Evolutionary conservation across 345 rosid genomes (phyloP).

Genomic region (Diplotaxis tenuifolia): DNA sequence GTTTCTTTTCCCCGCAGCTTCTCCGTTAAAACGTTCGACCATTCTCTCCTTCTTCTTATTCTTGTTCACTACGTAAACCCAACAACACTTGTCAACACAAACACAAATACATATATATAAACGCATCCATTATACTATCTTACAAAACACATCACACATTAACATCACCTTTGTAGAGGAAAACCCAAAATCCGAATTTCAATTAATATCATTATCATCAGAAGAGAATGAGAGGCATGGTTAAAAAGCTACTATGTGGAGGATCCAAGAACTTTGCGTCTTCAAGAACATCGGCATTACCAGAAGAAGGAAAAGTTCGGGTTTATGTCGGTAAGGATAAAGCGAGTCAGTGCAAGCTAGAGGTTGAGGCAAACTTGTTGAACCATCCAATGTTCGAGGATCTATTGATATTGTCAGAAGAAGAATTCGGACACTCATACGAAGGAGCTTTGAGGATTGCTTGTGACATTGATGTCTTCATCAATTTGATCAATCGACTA

Average conservation of each 20-base stretch:
- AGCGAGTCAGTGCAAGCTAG: slow-evolving; percentile 41
- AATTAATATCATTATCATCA: not conserved
- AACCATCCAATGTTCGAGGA: slow-evolving; percentile 54
- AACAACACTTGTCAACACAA: slow-evolving; percentile 8
- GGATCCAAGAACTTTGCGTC: slow-evolving; percentile 40
- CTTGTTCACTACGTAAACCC: slow-evolving; percentile 32
- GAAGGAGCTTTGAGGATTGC: slow-evolving; percentile 51
- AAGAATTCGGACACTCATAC: slow-evolving; percentile 53
- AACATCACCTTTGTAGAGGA: not conserved
- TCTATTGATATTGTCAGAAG: slow-evolving; percentile 42
- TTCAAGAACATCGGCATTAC: slow-evolving; percentile 2
- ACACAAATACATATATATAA: not conserved
- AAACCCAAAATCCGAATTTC: not conserved
- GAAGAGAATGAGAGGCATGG: slow-evolving; percentile 36
- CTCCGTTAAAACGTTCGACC: not conserved
- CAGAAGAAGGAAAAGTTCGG: slow-evolving; percentile 43
- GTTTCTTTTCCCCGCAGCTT: slow-evolving; percentile 23
- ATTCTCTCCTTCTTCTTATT: slow-evolving; percentile 11
- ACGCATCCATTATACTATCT: not conserved
- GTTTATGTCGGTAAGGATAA: slow-evolving; percentile 47
- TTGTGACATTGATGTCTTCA: slow-evolving; percentile 49
- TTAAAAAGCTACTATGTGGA: slow-evolving; percentile 50
- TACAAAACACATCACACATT: slow-evolving; percentile 2
- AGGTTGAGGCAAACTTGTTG: slow-evolving; percentile 45
- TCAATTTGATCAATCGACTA: slow-evolving; percentile 43